phyloP scores from a whole-genome alignment of 169 alveolate genomes.

The Hepatocystis sp. region DNA sequence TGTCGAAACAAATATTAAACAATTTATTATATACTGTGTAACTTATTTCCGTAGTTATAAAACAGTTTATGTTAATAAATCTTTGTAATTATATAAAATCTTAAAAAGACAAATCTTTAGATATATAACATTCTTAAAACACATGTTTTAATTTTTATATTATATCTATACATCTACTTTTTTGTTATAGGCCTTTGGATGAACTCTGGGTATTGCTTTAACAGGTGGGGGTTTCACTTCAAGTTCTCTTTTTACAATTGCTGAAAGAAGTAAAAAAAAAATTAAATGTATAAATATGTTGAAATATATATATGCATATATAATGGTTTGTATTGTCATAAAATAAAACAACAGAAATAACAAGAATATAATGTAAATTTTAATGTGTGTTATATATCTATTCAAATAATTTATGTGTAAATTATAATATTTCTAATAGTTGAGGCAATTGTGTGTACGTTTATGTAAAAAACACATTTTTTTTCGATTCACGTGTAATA shows the following conservation, averaged over 20 bases:
- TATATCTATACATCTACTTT: conserved; percentile 9
- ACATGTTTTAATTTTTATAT: conserved; percentile 20
- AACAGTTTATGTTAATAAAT: background rate
- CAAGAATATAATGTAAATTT: too few species aligned
- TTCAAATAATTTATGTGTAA: too few species aligned
- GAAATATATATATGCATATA: background rate
- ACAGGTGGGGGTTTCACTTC: conserved; percentile 74
- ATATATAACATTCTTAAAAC: too few species aligned
- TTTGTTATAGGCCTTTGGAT: conserved; percentile 18
- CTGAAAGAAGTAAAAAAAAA: background rate
- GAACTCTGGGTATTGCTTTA: conserved; percentile 57
- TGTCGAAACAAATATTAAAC: too few species aligned
- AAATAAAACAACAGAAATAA: too few species aligned
- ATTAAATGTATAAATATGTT: background rate
- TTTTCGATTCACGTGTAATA: too few species aligned
- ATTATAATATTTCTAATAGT: too few species aligned
- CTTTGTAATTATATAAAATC: conserved; percentile 10
- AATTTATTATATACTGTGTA: background rate
- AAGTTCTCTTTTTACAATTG: conserved; percentile 11
- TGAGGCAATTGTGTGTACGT: too few species aligned
- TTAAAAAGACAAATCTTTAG: conserved; percentile 43
- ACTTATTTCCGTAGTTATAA: background rate
- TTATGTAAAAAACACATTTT: too few species aligned
- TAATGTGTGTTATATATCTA: too few species aligned
- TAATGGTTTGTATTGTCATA: too few species aligned